phyloP scores from a whole-genome alignment of 257 asterid species.

The Ballota nigra region DNA sequence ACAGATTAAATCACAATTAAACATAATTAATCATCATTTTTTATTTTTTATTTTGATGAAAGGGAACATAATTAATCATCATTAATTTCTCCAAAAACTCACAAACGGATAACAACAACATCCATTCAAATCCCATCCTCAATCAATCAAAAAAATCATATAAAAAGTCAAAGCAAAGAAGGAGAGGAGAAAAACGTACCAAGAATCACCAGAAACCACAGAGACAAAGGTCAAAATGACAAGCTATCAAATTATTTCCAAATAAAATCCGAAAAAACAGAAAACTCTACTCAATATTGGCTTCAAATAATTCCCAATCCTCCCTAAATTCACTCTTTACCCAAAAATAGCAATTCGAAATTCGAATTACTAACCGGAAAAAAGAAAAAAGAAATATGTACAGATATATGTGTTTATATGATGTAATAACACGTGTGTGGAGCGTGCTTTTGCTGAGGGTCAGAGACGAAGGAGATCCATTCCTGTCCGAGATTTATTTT shows the following conservation, averaged over 20 bases:
- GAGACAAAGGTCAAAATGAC: conserved; percentile 36
- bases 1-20: conserved; percentile 12
- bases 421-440: conserved; percentile 34
- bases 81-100: conserved; percentile 18
- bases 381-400: background rate
- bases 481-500: conserved; percentile 17
- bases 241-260: conserved; percentile 21
- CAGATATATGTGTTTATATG: background rate
- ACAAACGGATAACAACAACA: conserved; percentile 1
- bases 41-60: too few relatives aligned
- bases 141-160: conserved; percentile 6
- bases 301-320: conserved; percentile 19
- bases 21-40: too few relatives aligned
- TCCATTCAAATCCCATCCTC: background rate
- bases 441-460: conserved; percentile 22
- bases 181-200: conserved; percentile 23
- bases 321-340: conserved; percentile 28
- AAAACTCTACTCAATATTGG: conserved; percentile 11
- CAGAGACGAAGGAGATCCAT: conserved; percentile 27
- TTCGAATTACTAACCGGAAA: background rate
- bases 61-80: too few relatives aligned
- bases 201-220: conserved; percentile 41
- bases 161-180: background rate
- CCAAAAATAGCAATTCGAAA: conserved; percentile 26
- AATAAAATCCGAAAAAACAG: conserved; percentile 22